phyloP scores from a whole-genome alignment of 805 yeast species.

The Candida pseudoglaebosa region DNA sequence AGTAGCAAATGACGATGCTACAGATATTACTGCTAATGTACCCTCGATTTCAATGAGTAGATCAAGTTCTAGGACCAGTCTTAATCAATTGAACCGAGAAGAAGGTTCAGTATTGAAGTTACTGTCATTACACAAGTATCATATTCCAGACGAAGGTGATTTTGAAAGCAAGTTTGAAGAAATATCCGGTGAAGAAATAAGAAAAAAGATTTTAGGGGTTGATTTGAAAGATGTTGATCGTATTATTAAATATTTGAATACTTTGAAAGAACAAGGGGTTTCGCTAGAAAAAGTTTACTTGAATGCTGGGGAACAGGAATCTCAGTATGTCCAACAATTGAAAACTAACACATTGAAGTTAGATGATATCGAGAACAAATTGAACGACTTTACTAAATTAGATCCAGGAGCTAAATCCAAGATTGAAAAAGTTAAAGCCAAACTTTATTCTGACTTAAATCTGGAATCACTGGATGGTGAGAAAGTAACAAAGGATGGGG shows the following conservation, averaged over 20 bases:
- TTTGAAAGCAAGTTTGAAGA: constrained; percentile 10
- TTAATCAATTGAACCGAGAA: constrained; percentile 32
- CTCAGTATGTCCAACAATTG: background rate
- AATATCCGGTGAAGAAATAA: constrained; percentile 36
- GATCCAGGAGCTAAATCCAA: background rate
- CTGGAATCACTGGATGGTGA: background rate
- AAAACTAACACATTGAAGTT: background rate
- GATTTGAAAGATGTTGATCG: constrained; percentile 32
- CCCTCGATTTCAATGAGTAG: constrained; percentile 17
- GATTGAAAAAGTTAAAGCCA: background rate
- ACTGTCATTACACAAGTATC: constrained; percentile 22
- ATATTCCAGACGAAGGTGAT: constrained; percentile 7
- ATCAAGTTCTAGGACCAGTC: constrained; percentile 27
- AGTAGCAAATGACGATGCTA: background rate
- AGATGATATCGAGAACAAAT: constrained; percentile 14
- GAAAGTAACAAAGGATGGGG: background rate
- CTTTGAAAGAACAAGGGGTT: constrained; percentile 30
- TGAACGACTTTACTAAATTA: constrained; percentile 8
- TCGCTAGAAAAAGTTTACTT: constrained; percentile 21
- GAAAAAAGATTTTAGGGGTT: constrained; percentile 26
- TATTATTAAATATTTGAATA: constrained; percentile 27
- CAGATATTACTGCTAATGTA: constrained; percentile 3
- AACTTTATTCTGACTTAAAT: background rate
- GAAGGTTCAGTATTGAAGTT: constrained; percentile 42
- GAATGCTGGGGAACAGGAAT: constrained; percentile 5